Evolutionary conservation across 2,329 filamentous ascomycete species (phyloP), one percentile per base, ranked within the genome.

Genomic region (Calonectria pseudoreteaudii): DNA sequence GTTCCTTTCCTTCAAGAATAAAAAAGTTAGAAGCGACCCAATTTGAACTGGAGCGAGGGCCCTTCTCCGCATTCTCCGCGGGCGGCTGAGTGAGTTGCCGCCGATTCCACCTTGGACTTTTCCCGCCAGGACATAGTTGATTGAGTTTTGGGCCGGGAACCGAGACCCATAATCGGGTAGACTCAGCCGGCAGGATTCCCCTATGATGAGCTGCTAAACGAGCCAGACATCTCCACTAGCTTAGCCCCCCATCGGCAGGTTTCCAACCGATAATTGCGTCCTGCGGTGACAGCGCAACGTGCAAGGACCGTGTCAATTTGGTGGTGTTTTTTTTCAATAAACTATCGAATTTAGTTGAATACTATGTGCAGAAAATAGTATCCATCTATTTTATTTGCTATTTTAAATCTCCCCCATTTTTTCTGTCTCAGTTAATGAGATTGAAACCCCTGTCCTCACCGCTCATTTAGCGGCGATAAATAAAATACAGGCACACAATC

Each of bases 181-280:
- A 38, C 11, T 67, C 44, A 67, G 34, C 49, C 47, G 65, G 65
- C 18, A 52, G 26, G 13, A 28, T 38, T 13, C 31, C 38, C 28
- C 28, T 41, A n/a, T 41, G 28, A 31, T 26, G 34, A 38, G 31
- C 16, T 67, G 11, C 65, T 34, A 34, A 34, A 53, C 47, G 44
- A 53, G 30, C 65, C 20, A n/a, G 38, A 41, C 26, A 49, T 68
- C 66, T 53, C 66, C 66, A 68, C 66, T 44, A 68, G 50, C 23
- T 34, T 23, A 16, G 66, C 66, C 49, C 53, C 44, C 28, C 56
- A 28, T 62, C 67, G 67, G 67, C 67, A 69, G 52, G 26, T 69
- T 69, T 56, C 56, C 36, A 69, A 50, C 52, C 67, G 67, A 69
- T 50, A 44, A 58, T 56, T 62, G 31, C 53, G 41, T 38, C n/a